Percentiles rank a stretch among this genome's conserved stretches.
phyloP scores from a whole-genome alignment of 2,329 filamentous ascomycete species.

The Penicillium thymicola region DNA sequence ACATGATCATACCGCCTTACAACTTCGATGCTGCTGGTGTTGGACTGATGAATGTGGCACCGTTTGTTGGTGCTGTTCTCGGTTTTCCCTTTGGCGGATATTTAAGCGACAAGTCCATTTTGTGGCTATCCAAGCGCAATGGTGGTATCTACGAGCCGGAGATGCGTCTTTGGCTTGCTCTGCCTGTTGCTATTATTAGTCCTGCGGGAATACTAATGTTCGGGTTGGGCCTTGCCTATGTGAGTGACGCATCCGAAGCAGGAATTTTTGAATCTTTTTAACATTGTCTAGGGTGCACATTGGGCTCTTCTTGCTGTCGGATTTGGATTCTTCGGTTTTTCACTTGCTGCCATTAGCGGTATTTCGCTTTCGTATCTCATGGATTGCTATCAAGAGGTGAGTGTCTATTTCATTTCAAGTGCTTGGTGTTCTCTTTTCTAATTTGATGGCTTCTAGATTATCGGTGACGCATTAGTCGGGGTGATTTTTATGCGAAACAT shows the following conservation, averaged over 20 bases:
- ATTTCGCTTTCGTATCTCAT: constrained; percentile 29
- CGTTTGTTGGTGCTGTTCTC: constrained; percentile 41
- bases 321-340: constrained; percentile 20
- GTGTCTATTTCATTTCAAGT: background rate
- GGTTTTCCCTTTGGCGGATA: constrained; percentile 36
- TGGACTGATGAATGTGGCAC: constrained; percentile 41
- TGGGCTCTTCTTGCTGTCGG: constrained; percentile 31
- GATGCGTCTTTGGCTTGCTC: constrained; percentile 39
- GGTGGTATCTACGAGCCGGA: constrained; percentile 46
- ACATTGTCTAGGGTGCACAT: constrained; percentile 20
- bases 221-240: constrained; percentile 34
- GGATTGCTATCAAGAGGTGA: constrained; percentile 32
- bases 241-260: background rate
- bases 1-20: constrained; percentile 40
- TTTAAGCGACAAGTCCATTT: constrained; percentile 39
- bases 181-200: constrained; percentile 28
- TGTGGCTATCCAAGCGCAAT: constrained; percentile 38
- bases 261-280: background rate
- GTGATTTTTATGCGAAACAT: constrained; percentile 47
- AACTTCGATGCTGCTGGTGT: constrained; percentile 38
- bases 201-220: constrained; percentile 41
- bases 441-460: constrained; percentile 33
- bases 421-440: background rate
- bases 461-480: constrained; percentile 47
- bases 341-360: constrained; percentile 20